phyloP scores from a whole-genome alignment of 306 rosid species.

The Malus orientalis region DNA sequence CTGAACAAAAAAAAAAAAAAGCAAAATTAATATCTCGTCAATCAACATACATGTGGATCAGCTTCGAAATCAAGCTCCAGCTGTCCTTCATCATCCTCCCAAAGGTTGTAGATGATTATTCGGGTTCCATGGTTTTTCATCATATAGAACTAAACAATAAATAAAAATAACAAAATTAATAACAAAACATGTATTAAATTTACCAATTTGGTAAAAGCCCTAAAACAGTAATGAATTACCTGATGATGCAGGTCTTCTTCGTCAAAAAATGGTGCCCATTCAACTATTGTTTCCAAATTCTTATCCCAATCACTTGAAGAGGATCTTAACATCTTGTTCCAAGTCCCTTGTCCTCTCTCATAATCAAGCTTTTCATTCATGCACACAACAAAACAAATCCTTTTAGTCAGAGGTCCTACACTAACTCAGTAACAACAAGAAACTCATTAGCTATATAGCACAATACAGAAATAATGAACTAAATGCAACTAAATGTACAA shows the following conservation, averaged over 20 bases:
- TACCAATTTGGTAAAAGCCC: background rate
- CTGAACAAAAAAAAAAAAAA: background rate
- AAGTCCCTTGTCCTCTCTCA: slow-evolving; percentile 45
- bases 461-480: background rate
- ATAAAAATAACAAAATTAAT: slow-evolving; percentile 12
- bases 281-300: slow-evolving; percentile 63
- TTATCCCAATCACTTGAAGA: slow-evolving; percentile 61
- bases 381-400: slow-evolving; percentile 1
- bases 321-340: slow-evolving; percentile 59
- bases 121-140: slow-evolving; percentile 76
- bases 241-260: slow-evolving; percentile 79
- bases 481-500: background rate
- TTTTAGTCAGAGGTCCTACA: background rate
- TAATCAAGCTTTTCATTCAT: slow-evolving; percentile 68
- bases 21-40: background rate
- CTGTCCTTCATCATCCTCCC: slow-evolving; percentile 97
- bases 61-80: slow-evolving; percentile 85
- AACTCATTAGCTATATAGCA: background rate
- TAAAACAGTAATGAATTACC: slow-evolving; percentile 25
- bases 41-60: slow-evolving; percentile 67
- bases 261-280: slow-evolving; percentile 78
- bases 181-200: background rate
- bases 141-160: slow-evolving; percentile 46
- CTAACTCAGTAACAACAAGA: background rate
- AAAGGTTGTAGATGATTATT: slow-evolving; percentile 80